Base-by-base conservation (phyloP, 306 rosid species). In the Quercus alba region DNA sequence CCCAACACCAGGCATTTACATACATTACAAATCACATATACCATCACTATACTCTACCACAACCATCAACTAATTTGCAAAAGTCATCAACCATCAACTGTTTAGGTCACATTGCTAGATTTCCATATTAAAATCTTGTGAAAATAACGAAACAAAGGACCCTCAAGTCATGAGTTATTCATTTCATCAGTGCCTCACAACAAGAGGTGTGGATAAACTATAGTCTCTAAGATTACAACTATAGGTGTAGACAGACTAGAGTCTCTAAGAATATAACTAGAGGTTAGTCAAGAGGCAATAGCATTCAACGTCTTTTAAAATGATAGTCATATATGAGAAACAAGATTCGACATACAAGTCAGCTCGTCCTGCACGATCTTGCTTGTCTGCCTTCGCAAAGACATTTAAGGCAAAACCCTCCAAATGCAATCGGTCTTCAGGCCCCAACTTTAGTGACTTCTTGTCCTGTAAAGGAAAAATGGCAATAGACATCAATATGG, bases 381-480 rank as follows among this genome's bases (percentile, higher is more conserved):
- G 98, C 89, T 96, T 96, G 85, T 96, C 99, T 70, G 99, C 99
- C 85, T 90, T 96, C 4, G 77, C 93, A 81, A 96, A 96, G 77
- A 93, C 98, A 84, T 88, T 91, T 81, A 87, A 88, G 78, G 98
- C 97, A 87, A 96, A 96, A 62, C 98, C 99, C 90, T 96, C 99
- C 26, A 96, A 79, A 90, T 93, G 76, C 73, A 96, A 82, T 87
- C 80, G 87, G 81, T 96, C 99, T 80, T 96, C 99, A 64, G 97
- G 94, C 75, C 93, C 97, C 84, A 96, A 68, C 87, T 90, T 76
- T 77, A 92, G 68, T 17, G 94, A 85, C 87, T 93, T 93, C 80
- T 96, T 96, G 87, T 96, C 98, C 99, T 96, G 91, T 25, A 82
- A n/a, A 69, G 41, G 11, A 23, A 14, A 66, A 77, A 31, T 52